Evolutionary conservation across 176 grass and related monocot species (phyloP).

Genomic region (Eragrostis nindensis): DNA sequence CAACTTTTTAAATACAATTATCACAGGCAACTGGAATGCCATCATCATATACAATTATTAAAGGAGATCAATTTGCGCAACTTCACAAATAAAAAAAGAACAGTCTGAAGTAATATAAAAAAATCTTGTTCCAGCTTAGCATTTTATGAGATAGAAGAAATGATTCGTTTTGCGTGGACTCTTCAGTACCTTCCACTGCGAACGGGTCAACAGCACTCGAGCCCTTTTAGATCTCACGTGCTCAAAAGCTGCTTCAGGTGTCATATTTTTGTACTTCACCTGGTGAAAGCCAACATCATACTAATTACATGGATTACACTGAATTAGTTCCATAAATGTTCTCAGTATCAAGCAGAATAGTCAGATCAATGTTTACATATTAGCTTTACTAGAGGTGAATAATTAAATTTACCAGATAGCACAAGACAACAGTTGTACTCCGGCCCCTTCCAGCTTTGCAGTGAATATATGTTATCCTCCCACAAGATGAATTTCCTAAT

Average conservation of each 20-base stretch:
- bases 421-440: constrained; percentile 87
- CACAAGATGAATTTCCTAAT: constrained; percentile 72
- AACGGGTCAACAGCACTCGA: constrained; percentile 74
- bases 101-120: constrained; percentile 1
- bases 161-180: constrained; percentile 14
- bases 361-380: not conserved
- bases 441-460: constrained; percentile 96
- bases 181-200: constrained; percentile 70
- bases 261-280: constrained; percentile 94
- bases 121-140: not conserved
- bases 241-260: constrained; percentile 66
- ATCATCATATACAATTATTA: not conserved
- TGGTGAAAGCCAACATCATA: constrained; percentile 32
- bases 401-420: constrained; percentile 76
- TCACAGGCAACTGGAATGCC: not conserved
- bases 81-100: constrained; percentile 6
- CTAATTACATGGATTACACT: not conserved
- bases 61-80: not conserved
- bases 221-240: constrained; percentile 75
- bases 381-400: not conserved
- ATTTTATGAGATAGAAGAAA: constrained; percentile 28
- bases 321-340: constrained; percentile 26
- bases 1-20: not conserved
- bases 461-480: constrained; percentile 89
- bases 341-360: constrained; percentile 11